phyloP scores from a whole-genome alignment of 129 eudicot species.

The Dittrichia graveolens region DNA sequence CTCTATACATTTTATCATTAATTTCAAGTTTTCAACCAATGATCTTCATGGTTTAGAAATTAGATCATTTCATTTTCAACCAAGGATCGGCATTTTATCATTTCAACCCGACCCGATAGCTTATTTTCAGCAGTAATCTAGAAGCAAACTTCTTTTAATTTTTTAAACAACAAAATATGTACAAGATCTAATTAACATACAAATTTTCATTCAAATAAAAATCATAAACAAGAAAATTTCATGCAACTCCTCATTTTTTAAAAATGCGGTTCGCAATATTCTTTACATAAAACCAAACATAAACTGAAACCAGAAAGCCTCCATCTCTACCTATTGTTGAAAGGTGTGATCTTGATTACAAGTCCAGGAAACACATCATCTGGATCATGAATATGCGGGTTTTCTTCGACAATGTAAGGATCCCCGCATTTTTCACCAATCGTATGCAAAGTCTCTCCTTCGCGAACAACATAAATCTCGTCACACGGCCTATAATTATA shows the following conservation, averaged over 20 bases:
- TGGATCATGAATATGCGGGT: constrained; percentile 81
- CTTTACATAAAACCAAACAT: constrained; percentile 29
- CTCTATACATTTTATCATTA: too few relatives aligned
- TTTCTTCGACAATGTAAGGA: constrained; percentile 56
- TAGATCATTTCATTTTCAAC: too few relatives aligned
- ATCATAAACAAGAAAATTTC: constrained; percentile 5
- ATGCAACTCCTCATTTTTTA: background rate
- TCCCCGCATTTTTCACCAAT: constrained; percentile 61
- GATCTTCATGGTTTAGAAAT: too few relatives aligned
- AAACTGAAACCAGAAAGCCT: constrained; percentile 2
- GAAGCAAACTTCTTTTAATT: too few relatives aligned
- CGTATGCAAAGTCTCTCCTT: constrained; percentile 56
- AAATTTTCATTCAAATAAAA: constrained; percentile 6
- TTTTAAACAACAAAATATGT: too few relatives aligned
- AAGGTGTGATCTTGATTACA: constrained; percentile 81
- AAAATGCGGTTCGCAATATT: background rate
- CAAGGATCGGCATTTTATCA: too few relatives aligned
- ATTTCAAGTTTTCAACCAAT: too few relatives aligned
- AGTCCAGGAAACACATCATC: constrained; percentile 97
- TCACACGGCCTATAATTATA: constrained; percentile 36
- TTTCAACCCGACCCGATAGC: too few relatives aligned
- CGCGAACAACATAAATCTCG: constrained; percentile 61
- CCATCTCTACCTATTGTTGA: constrained; percentile 25
- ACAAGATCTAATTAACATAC: too few relatives aligned
- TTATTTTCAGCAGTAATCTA: too few relatives aligned